phyloP scores from a whole-genome alignment of 2,329 filamentous ascomycete genomes.

The Parafenestella ontariensis region DNA sequence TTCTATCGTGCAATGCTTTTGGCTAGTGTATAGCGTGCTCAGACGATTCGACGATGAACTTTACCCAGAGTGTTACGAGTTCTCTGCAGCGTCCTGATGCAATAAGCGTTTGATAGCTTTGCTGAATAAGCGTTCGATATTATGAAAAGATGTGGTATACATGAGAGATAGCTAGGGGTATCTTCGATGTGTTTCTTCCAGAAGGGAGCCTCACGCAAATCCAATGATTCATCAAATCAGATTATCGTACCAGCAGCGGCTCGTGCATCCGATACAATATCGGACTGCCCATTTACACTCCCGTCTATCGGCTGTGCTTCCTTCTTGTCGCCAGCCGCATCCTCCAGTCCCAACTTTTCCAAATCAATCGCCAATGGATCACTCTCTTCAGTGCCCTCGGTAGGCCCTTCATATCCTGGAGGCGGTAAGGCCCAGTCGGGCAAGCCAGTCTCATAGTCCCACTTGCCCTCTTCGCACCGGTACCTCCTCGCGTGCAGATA shows the following conservation, averaged over 20 bases:
- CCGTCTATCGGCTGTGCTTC: not conserved
- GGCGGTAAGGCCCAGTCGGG: slow-evolving; percentile 89
- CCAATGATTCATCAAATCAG: too few relatives aligned
- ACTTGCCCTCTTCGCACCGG: slow-evolving; percentile 79
- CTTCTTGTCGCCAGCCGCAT: slow-evolving; percentile 16
- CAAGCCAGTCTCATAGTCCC: slow-evolving; percentile 86
- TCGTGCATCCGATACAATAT: not conserved
- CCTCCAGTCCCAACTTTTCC: slow-evolving; percentile 48
- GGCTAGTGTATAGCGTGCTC: too few relatives aligned
- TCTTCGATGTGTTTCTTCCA: too few relatives aligned
- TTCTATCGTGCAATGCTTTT: too few relatives aligned
- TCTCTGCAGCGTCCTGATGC: not conserved
- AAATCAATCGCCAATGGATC: slow-evolving; percentile 56
- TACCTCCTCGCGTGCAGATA: slow-evolving; percentile 94
- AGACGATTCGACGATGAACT: too few relatives aligned
- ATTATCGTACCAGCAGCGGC: not conserved
- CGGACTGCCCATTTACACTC: not conserved
- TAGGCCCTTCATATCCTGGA: slow-evolving; percentile 72
- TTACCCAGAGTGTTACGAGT: not conserved
- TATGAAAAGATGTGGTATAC: too few relatives aligned
- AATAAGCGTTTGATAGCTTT: too few relatives aligned
- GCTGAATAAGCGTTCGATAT: too few relatives aligned
- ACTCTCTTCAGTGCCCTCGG: slow-evolving; percentile 63
- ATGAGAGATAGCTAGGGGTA: too few relatives aligned
- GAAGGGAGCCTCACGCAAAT: too few relatives aligned